Evolutionary conservation across 352 stramenopile species (phyloP).

Genomic region (Phytophthora agathidicida): DNA sequence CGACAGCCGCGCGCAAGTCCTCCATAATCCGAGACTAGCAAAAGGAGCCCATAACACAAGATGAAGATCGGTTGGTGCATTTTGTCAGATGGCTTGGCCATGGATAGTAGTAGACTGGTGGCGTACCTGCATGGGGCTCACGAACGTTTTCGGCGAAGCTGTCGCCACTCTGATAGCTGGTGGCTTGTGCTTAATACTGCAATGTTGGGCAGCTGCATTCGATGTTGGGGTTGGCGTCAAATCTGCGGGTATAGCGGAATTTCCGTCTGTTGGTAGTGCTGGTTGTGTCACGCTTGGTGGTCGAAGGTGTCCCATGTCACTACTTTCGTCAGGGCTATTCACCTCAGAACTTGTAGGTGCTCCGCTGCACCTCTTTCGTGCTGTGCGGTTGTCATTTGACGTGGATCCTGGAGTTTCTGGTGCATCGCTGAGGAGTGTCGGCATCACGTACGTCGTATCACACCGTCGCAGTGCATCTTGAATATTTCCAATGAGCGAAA

Average conservation of each 20-base stretch:
- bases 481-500: conserved; percentile 75
- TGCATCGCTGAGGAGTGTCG: conserved; percentile 17
- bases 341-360: neutral
- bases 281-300: neutral
- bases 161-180: conserved; percentile 51
- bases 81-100: neutral
- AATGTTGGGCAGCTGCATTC: neutral
- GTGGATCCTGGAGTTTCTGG: conserved; percentile 2
- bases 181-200: conserved; percentile 27
- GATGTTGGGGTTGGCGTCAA: conserved; percentile 7
- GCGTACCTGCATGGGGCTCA: conserved; percentile 63
- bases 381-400: neutral
- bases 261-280: neutral
- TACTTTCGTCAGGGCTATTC: conserved; percentile 2
- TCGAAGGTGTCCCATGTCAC: neutral
- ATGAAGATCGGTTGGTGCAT: conserved; percentile 8
- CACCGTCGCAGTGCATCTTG: conserved; percentile 77
- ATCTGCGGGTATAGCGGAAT: neutral
- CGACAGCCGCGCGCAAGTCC: conserved; percentile 46
- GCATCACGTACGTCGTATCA: conserved; percentile 59
- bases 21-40: conserved; percentile 64
- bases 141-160: conserved; percentile 37
- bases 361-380: neutral
- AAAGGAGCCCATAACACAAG: neutral
- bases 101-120: conserved; percentile 8